phyloP scores from a whole-genome alignment of 345 rosid genomes.

The Aegle marmelos region DNA sequence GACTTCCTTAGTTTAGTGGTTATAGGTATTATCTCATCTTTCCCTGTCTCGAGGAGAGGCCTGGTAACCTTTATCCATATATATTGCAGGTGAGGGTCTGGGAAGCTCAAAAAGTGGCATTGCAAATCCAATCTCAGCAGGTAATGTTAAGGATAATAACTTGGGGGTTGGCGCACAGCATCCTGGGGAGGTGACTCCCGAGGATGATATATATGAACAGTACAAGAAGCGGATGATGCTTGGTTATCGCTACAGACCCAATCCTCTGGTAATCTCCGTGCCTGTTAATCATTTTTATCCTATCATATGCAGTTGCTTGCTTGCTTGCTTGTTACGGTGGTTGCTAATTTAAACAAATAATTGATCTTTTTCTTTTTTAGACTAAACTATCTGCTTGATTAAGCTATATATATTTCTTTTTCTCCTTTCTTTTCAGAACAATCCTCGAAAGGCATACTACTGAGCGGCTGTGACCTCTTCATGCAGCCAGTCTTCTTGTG shows the following conservation, averaged over 20 bases:
- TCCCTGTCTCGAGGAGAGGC: background rate
- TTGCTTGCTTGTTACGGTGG: background rate
- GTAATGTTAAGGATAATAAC: slow-evolving; percentile 77
- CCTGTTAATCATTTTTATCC: background rate
- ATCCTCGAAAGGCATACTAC: slow-evolving; percentile 72
- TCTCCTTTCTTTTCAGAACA: slow-evolving; percentile 38
- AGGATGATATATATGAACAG: slow-evolving; percentile 97
- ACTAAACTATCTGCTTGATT: background rate
- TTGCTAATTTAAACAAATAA: background rate
- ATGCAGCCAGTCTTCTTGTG: background rate
- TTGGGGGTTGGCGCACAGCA: slow-evolving; percentile 94
- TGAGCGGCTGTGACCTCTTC: slow-evolving; percentile 13
- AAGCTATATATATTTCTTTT: background rate
- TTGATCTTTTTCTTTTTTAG: background rate
- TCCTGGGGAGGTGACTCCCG: slow-evolving; percentile 88
- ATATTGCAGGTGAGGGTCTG: slow-evolving; percentile 87
- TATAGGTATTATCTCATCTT: too few species aligned
- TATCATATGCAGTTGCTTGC: background rate
- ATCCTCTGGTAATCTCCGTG: slow-evolving; percentile 67
- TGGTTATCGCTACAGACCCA: slow-evolving; percentile 91
- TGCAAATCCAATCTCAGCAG: slow-evolving; percentile 90
- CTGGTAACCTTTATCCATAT: background rate
- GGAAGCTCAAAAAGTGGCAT: slow-evolving; percentile 91
- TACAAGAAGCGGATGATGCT: slow-evolving; percentile 99
- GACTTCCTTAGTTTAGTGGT: background rate